Evolutionary conservation across 2,329 filamentous ascomycete species (phyloP).

Genomic region (Botrytis tulipae): DNA sequence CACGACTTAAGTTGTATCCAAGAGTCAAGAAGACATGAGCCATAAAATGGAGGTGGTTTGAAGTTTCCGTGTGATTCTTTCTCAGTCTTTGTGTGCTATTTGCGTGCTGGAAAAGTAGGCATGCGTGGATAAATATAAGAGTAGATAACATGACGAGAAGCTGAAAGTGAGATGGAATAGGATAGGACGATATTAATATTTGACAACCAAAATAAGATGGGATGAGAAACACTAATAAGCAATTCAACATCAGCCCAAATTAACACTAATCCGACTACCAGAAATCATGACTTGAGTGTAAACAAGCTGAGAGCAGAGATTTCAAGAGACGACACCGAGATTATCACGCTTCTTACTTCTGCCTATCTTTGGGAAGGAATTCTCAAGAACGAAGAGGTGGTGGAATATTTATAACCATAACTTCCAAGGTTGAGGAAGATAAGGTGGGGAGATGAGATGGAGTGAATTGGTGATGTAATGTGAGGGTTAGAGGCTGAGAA

Average conservation of each 20-base stretch:
- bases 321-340: not conserved
- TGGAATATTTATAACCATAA: not conserved
- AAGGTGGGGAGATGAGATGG: not conserved
- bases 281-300: not conserved
- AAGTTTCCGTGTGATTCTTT: fast-evolving
- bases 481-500: not conserved
- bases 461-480: not conserved
- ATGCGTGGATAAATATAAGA: not conserved
- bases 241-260: not conserved
- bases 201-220: not conserved
- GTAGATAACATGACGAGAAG: not conserved
- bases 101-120: not conserved
- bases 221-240: not conserved
- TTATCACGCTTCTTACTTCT: no score
- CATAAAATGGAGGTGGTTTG: not conserved
- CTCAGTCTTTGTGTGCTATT: not conserved
- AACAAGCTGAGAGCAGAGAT: not conserved
- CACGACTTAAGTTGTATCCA: not conserved
- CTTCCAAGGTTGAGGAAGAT: not conserved
- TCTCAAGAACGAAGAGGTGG: not conserved
- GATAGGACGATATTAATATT: not conserved
- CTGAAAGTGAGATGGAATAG: not conserved
- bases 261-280: not conserved
- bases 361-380: not conserved
- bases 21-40: not conserved